Conservation (phyloP, 2,329 filamentous ascomycete species). For the Periglandula ipomoeae region DNA sequence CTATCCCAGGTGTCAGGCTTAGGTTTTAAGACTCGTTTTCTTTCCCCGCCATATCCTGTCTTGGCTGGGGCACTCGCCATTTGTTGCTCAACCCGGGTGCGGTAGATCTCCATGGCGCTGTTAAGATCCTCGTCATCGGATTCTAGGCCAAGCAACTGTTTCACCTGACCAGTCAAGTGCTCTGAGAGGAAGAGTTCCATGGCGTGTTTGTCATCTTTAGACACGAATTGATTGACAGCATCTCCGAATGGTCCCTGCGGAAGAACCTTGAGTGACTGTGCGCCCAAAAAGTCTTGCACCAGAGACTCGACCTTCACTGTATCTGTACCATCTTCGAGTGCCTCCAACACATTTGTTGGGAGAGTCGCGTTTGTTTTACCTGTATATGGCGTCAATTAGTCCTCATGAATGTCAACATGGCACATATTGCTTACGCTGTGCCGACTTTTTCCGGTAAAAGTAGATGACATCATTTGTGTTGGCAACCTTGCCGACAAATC, state of each 20-base stretch:
- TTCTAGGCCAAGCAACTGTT: conserved; percentile 57
- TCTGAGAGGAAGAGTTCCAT: conserved; percentile 75
- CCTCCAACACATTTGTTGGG: conserved; percentile 54
- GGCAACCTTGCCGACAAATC: conserved; percentile 82
- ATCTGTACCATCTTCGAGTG: conserved; percentile 43
- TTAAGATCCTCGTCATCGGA: conserved; percentile 58
- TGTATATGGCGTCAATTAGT: conserved; percentile 13
- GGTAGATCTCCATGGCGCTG: conserved; percentile 64
- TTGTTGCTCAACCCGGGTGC: conserved; percentile 58
- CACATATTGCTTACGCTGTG: conserved; percentile 19
- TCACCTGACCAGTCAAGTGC: conserved; percentile 60
- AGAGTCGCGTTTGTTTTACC: conserved; percentile 33
- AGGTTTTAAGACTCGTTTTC: conserved; percentile 49
- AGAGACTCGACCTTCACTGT: conserved; percentile 80
- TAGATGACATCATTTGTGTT: conserved; percentile 91
- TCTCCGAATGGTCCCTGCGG: conserved; percentile 90
- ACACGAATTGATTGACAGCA: conserved; percentile 84
- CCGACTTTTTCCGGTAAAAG: conserved; percentile 83
- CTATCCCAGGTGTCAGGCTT: conserved; percentile 78
- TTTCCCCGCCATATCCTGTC: conserved; percentile 28
- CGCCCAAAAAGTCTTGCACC: conserved; percentile 76
- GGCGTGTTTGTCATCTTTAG: conserved; percentile 90
- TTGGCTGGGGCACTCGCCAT: conserved; percentile 52
- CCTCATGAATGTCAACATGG: neutral
- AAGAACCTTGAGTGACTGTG: conserved; percentile 84